These are phyloP conservation scores for Biscogniauxia sp. DNA, from an alignment of 2,329 filamentous ascomycete species.

Conservation along the genomic window DNA sequence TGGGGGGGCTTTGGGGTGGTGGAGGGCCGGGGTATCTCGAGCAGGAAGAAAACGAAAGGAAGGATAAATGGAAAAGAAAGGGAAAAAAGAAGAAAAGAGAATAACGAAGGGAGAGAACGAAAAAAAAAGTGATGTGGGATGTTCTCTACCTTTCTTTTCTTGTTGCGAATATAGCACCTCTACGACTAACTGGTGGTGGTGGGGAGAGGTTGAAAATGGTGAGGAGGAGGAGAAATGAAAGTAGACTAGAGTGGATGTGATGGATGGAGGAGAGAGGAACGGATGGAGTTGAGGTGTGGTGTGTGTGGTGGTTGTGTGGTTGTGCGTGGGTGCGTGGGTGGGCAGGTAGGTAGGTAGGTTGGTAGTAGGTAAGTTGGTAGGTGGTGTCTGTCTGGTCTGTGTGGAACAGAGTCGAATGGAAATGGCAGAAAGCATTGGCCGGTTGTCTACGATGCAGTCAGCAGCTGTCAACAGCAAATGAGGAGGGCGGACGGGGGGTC, in stretches of 20 bases:
- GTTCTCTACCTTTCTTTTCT: constrained; percentile 23
- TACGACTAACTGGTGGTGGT: constrained; percentile 20
- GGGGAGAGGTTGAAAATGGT: constrained; percentile 23
- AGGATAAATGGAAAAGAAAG: constrained; percentile 19
- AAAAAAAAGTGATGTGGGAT: constrained; percentile 21
- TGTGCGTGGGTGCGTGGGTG: constrained; percentile 3
- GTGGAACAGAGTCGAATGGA: constrained; percentile 18
- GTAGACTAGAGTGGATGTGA: constrained; percentile 23
- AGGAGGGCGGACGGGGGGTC: constrained; percentile 5
- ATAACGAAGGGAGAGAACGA: constrained; percentile 25
- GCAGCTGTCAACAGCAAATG: constrained; percentile 12
- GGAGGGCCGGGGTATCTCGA: constrained; percentile 21
- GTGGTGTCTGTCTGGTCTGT: no score
- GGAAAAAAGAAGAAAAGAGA: constrained; percentile 21
- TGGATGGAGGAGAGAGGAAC: constrained; percentile 23
- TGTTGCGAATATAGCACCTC: constrained; percentile 23
- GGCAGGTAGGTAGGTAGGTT: no score
- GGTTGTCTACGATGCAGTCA: constrained; percentile 23
- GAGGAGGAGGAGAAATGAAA: constrained; percentile 19
- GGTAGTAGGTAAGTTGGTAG: no score
- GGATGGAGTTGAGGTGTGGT: constrained; percentile 10
- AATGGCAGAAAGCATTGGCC: constrained; percentile 9
- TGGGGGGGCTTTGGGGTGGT: constrained; percentile 16
- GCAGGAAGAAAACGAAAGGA: constrained; percentile 8
- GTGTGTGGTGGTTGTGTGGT: constrained; percentile 2